These are phyloP conservation scores for Beauveria bassiana DNA, from an alignment of 2,329 filamentous ascomycete species.

Conservation along the genomic window DNA sequence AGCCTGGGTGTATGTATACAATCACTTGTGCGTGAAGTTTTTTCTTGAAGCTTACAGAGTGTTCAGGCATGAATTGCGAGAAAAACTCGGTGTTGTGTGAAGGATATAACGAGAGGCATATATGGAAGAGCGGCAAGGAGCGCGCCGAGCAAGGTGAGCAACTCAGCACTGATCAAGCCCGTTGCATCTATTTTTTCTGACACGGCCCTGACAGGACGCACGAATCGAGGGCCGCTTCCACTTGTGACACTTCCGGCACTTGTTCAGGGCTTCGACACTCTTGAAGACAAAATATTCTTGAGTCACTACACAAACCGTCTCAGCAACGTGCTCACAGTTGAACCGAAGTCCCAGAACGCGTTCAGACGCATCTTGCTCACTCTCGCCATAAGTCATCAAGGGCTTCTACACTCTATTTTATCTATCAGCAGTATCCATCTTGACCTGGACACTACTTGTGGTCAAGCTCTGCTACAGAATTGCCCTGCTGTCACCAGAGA, in stretches of 20 bases:
- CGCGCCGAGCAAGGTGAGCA: constrained; percentile 58
- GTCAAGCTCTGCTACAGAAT: constrained; percentile 42
- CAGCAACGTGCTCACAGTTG: constrained; percentile 73
- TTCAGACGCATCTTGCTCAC: constrained; percentile 80
- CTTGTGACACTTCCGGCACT: constrained; percentile 55
- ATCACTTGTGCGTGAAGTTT: not conserved
- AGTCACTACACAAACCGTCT: constrained; percentile 76
- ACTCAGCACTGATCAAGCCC: not conserved
- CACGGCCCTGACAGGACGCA: constrained; percentile 32
- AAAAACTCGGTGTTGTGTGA: constrained; percentile 91
- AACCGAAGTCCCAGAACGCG: constrained; percentile 72
- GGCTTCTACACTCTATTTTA: constrained; percentile 85
- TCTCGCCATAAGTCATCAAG: constrained; percentile 70
- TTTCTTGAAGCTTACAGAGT: constrained; percentile 13
- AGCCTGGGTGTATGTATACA: constrained; percentile 51
- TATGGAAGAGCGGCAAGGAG: constrained; percentile 82
- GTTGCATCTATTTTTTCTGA: constrained; percentile 10
- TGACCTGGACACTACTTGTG: constrained; percentile 51
- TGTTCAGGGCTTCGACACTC: constrained; percentile 73
- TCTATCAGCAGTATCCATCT: constrained; percentile 75
- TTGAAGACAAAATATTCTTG: constrained; percentile 72
- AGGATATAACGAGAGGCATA: constrained; percentile 77
- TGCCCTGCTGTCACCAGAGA: constrained; percentile 39
- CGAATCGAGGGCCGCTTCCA: constrained; percentile 41
- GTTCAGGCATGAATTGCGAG: constrained; percentile 74